phyloP scores from a whole-genome alignment of 2,329 filamentous ascomycete genomes.

The Fusarium ambrosium region DNA sequence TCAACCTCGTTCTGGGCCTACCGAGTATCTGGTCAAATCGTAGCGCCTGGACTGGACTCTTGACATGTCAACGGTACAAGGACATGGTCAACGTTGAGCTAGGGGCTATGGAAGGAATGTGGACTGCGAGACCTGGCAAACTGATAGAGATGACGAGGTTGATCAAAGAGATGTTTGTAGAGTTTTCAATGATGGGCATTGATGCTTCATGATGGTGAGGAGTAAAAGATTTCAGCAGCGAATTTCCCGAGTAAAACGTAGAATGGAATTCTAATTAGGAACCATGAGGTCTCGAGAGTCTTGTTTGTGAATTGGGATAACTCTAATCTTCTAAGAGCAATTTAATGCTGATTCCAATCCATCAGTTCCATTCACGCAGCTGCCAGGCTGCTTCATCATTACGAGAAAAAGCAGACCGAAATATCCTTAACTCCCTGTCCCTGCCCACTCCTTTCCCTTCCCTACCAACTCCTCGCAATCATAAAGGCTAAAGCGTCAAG shows the following conservation, averaged over 20 bases:
- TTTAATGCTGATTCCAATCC: conserved; percentile 8
- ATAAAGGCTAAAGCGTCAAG: conserved; percentile 7
- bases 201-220: background rate
- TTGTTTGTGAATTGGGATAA: conserved; percentile 3
- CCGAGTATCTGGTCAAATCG: conserved; percentile 40
- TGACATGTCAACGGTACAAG: conserved; percentile 35
- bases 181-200: conserved; percentile 43
- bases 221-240: background rate
- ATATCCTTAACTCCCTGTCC: conserved; percentile 9
- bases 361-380: conserved; percentile 4
- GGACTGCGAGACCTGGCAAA: conserved; percentile 40
- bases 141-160: conserved; percentile 36
- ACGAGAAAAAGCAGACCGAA: background rate
- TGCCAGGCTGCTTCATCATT: background rate
- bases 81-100: conserved; percentile 47
- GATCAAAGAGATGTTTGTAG: conserved; percentile 39
- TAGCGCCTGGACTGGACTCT: conserved; percentile 45
- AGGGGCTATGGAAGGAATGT: conserved; percentile 39
- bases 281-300: background rate
- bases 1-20: conserved; percentile 46
- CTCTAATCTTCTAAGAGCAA: conserved; percentile 38
- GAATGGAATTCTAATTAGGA: background rate
- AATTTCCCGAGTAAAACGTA: background rate
- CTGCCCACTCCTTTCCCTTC: background rate
- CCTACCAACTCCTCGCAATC: conserved; percentile 25